Evolutionary conservation across 306 rosid species (phyloP).

Genomic region (Carpinus fangiana): DNA sequence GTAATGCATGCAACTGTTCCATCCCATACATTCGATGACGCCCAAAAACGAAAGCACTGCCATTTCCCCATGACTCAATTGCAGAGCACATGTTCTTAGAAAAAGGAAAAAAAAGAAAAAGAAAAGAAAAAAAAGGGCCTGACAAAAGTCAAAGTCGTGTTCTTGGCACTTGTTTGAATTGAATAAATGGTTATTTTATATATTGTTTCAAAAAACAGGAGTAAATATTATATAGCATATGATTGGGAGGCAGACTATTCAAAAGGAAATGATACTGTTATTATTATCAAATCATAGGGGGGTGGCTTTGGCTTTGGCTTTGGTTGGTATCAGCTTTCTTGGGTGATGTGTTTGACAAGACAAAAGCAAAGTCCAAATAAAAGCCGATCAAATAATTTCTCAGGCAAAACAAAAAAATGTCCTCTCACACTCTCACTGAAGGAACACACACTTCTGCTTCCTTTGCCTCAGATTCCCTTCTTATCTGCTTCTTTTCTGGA

Average conservation of each 20-base stretch:
- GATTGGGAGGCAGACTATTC: constrained; percentile 24
- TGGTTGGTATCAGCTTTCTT: constrained; percentile 62
- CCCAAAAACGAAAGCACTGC: background rate
- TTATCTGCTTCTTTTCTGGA: constrained; percentile 27
- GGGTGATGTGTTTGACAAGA: constrained; percentile 62
- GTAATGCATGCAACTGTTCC: too few species aligned
- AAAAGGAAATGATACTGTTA: constrained; percentile 36
- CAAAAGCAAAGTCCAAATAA: constrained; percentile 62
- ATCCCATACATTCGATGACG: background rate
- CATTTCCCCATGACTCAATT: background rate
- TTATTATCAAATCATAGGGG: constrained; percentile 43
- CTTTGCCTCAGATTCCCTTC: constrained; percentile 51
- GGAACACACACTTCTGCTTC: constrained; percentile 55
- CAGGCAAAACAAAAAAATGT: constrained; percentile 50
- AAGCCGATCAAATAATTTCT: constrained; percentile 38
- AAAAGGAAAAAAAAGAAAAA: background rate
- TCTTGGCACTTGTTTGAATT: background rate
- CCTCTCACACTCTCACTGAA: constrained; percentile 32
- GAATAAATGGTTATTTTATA: background rate
- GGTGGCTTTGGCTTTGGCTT: constrained; percentile 4
- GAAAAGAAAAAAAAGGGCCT: background rate
- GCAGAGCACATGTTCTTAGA: too few species aligned
- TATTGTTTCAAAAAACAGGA: background rate
- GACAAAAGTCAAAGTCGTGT: background rate
- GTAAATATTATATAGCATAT: constrained; percentile 14